Percentiles rank a stretch among this genome's conserved stretches.
Conservation (phyloP, 495 filamentous ascomycete genomes). For the Neurospora sp. region DNA sequence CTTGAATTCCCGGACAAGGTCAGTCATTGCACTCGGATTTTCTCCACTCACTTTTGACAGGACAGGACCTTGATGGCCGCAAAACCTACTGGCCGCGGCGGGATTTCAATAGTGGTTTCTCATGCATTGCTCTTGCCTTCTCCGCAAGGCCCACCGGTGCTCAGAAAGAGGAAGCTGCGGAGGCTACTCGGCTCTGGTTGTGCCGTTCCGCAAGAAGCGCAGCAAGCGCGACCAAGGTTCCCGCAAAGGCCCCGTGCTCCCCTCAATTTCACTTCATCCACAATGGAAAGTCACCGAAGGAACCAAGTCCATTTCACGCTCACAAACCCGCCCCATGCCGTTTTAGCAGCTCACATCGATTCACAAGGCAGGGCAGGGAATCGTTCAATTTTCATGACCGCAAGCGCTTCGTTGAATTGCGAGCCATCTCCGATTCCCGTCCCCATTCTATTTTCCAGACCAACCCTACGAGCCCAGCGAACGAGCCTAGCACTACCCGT, state of each 20-base stretch:
- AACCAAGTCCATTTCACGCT: background rate
- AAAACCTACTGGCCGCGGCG: background rate
- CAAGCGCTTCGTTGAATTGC: background rate
- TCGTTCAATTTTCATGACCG: background rate
- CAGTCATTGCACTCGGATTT: background rate
- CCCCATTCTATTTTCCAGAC: background rate
- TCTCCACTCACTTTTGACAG: background rate
- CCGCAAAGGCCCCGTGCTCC: background rate
- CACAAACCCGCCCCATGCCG: background rate
- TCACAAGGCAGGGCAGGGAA: background rate
- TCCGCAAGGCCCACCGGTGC: background rate
- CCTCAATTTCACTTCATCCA: background rate
- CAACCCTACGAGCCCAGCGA: background rate
- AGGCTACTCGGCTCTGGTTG: background rate
- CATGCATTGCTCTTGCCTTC: background rate
- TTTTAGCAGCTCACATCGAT: background rate
- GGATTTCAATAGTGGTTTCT: background rate
- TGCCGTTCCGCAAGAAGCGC: background rate
- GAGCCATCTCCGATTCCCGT: background rate
- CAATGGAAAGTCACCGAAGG: background rate
- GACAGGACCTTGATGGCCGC: background rate
- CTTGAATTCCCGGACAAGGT: background rate
- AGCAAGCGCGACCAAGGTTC: background rate
- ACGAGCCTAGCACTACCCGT: background rate
- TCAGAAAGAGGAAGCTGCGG: background rate